Evolutionary conservation across 2,329 filamentous ascomycete species (phyloP).

Genomic region (Whalleya microplaca): DNA sequence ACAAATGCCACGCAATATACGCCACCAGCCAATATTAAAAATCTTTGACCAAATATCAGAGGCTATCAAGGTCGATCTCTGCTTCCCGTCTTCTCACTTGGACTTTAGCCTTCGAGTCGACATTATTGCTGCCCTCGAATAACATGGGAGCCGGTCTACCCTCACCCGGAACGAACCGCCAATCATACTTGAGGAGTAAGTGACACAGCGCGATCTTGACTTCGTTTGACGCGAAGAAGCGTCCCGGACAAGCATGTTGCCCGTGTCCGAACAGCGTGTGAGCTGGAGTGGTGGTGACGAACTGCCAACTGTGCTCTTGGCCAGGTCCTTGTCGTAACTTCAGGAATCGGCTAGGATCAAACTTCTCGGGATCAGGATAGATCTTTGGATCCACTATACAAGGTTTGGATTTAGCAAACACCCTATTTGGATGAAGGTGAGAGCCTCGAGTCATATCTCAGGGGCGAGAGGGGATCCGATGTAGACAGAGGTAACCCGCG

Average conservation of each 20-base stretch:
- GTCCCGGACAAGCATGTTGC: constrained; percentile 41
- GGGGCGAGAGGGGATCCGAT: too few species aligned
- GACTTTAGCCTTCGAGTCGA: constrained; percentile 29
- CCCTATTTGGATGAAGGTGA: too few species aligned
- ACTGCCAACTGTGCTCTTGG: constrained; percentile 40
- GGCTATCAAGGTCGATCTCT: constrained; percentile 36
- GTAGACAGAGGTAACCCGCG: too few species aligned
- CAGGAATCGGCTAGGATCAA: constrained; percentile 36
- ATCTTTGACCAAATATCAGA: constrained; percentile 11
- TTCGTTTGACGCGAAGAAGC: constrained; percentile 41
- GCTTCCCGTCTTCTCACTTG: constrained; percentile 33
- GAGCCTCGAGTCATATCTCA: too few species aligned
- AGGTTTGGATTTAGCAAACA: too few species aligned
- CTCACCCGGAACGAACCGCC: constrained; percentile 34
- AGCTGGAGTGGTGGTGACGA: constrained; percentile 40
- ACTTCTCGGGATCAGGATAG: constrained; percentile 35
- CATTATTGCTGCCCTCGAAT: constrained; percentile 27
- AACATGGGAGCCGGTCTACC: constrained; percentile 21
- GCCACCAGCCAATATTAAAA: not conserved
- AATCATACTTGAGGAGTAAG: constrained; percentile 40
- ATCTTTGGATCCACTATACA: constrained; percentile 33
- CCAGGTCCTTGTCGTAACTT: constrained; percentile 36
- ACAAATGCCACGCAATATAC: too few species aligned
- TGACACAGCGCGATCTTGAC: constrained; percentile 39
- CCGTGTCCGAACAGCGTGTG: constrained; percentile 46